phyloP scores from a whole-genome alignment of 805 yeast genomes.

The Priceomyces carsonii region DNA sequence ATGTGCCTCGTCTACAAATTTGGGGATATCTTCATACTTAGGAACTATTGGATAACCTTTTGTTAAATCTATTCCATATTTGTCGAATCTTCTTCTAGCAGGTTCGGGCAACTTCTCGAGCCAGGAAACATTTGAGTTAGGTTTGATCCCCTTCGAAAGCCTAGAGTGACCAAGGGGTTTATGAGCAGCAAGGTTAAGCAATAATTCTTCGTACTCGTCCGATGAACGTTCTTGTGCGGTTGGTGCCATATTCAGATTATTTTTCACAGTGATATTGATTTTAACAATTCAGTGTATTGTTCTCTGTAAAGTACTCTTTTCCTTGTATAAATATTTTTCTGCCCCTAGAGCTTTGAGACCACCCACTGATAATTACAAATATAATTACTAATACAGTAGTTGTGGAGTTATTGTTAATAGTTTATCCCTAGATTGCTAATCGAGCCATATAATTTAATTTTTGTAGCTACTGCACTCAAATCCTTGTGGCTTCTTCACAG shows the following conservation, averaged over 20 bases:
- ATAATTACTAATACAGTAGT: no score
- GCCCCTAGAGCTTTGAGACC: no score
- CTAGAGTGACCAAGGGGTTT: constrained; percentile 13
- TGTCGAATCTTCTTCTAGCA: constrained; percentile 22
- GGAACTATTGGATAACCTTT: constrained; percentile 27
- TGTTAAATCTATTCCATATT: constrained; percentile 24
- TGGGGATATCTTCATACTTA: constrained; percentile 20
- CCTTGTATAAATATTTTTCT: no score
- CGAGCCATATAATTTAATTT: no score
- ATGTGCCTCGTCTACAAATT: constrained; percentile 27
- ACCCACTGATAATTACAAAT: no score
- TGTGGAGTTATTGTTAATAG: no score
- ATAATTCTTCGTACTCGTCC: constrained; percentile 13
- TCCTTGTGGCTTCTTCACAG: no score
- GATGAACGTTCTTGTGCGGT: constrained; percentile 1
- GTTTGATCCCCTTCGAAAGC: constrained; percentile 1
- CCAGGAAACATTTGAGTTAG: constrained; percentile 10
- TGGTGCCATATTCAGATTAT: constrained; percentile 3
- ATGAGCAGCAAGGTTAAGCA: constrained; percentile 11
- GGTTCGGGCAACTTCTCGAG: constrained; percentile 21
- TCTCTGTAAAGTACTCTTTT: no score
- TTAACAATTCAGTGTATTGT: no score
- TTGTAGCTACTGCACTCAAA: no score
- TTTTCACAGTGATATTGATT: no score
- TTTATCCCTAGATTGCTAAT: no score